These are phyloP conservation scores for Crithidia fasciculata DNA, from an alignment of 208 protist genomes.

Conservation along the genomic window DNA sequence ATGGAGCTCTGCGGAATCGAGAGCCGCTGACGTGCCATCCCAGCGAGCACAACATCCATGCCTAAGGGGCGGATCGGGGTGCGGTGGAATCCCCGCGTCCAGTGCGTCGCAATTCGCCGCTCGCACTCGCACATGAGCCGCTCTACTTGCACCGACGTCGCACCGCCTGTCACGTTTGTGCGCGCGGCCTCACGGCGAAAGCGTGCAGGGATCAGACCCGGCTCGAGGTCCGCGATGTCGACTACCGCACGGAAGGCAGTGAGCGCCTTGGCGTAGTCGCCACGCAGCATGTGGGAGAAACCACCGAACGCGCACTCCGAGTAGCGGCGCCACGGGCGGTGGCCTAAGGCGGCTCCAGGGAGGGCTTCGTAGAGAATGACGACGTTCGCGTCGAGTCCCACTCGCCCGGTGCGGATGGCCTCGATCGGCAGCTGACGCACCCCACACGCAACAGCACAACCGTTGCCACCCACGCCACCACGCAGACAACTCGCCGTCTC, in stretches of 20 bases:
- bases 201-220: constrained; percentile 13
- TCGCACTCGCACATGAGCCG: constrained; percentile 25
- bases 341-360: constrained; percentile 9
- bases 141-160: constrained; percentile 13
- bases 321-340: constrained; percentile 30
- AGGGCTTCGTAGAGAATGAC: constrained; percentile 35
- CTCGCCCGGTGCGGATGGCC: constrained; percentile 22
- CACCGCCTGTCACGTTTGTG: constrained; percentile 5
- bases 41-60: neutral
- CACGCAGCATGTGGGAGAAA: constrained; percentile 47
- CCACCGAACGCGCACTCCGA: constrained; percentile 20
- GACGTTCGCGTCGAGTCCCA: constrained; percentile 13
- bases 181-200: constrained; percentile 17
- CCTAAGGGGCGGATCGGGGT: neutral
- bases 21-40: neutral
- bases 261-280: constrained; percentile 41
- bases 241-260: constrained; percentile 24
- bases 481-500: constrained; percentile 42
- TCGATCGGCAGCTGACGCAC: constrained; percentile 40
- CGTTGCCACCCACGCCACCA: neutral
- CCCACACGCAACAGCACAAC: neutral
- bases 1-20: neutral
- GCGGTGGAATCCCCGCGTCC: neutral
- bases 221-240: constrained; percentile 21
- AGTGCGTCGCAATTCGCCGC: neutral